Percentiles rank a stretch among this genome's conserved stretches.
These are phyloP conservation scores for Simplicillium sp. DNA, from an alignment of 2,329 filamentous ascomycete genomes.

Conservation along the genomic window DNA sequence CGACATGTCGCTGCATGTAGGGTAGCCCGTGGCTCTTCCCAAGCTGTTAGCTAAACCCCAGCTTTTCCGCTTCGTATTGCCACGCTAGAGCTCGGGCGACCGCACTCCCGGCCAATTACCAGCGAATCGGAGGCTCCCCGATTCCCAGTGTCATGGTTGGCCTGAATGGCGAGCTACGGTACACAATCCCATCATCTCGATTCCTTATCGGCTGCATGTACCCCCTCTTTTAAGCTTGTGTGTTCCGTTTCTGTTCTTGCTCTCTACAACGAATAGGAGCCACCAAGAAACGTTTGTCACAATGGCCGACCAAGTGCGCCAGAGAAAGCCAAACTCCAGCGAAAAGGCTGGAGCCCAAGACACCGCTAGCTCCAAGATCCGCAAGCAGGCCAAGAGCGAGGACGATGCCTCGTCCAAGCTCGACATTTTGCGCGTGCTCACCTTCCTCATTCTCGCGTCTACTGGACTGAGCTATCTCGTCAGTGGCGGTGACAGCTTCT, in stretches of 20 bases:
- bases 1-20: too few relatives aligned
- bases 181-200: too few relatives aligned
- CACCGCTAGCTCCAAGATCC: slow-evolving; percentile 10
- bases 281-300: slow-evolving; percentile 2
- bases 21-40: too few relatives aligned
- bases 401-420: slow-evolving; percentile 45
- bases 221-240: not conserved
- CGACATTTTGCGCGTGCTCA: slow-evolving; percentile 61
- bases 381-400: slow-evolving; percentile 13
- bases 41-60: too few relatives aligned
- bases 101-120: too few relatives aligned
- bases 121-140: too few relatives aligned
- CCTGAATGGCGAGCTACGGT: too few relatives aligned
- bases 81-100: too few relatives aligned
- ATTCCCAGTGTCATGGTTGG: too few relatives aligned
- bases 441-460: slow-evolving; percentile 56
- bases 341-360: slow-evolving; percentile 7
- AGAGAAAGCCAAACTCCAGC: slow-evolving; percentile 28
- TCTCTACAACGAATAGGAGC: not conserved
- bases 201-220: not conserved
- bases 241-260: not conserved
- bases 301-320: slow-evolving; percentile 33
- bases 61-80: too few relatives aligned
- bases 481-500: slow-evolving; percentile 58
- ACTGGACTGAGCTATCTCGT: slow-evolving; percentile 67